Base-by-base conservation (phyloP, 768 basidiomycete species). In the Tulasnella sp. region DNA sequence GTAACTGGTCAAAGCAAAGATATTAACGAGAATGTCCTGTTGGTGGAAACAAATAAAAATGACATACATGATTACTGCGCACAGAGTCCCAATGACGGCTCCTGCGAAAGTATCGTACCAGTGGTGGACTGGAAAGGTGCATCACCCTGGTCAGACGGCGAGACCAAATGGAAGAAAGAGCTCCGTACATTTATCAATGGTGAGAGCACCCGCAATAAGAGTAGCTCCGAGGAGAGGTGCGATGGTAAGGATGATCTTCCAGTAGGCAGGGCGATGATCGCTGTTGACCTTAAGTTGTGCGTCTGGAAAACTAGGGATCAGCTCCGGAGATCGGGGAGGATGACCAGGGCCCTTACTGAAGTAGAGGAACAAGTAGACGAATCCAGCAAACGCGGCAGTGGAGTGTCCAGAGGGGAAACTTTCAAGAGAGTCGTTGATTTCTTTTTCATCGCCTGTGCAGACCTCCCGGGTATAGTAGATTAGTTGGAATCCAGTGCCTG, bases 231-330 rank as follows among this genome's bases (percentile, higher is more conserved):
- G 87, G 6, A 91, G 80, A 39, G 90, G 90, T 6, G 88, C 87
- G 79, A 91, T 88, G 81, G 90, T 87, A 34, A 90, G 81, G 80
- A 91, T 84, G 88, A 89, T 89, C 83, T 91, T 91, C 90, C 90
- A 91, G 83, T 90, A 91, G 48, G 89, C 89, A 1, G 89, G 88
- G 80, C 90, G 89, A 83, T 89, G 88, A n/a, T 90, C 89, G 39
- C 88, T 85, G 84, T 89, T 89, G 79, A 89, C 87, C 83, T 91
- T 91, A 80, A 92, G 86, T 81, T 90, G 89, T 6, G 88, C 88
- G 80, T 90, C 76, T 77, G 40, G 18, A 5, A 1, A 21, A 34
- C 1, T 24, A 36, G 34, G n/a, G 8, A 38, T 34, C 9, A n/a
- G 21, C 76, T 12, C 3, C 1, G 10, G 27, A 36, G 38, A 24